Evolutionary conservation across 148 eudicot genomes (phyloP).

Genomic region (Cornus controversa): DNA sequence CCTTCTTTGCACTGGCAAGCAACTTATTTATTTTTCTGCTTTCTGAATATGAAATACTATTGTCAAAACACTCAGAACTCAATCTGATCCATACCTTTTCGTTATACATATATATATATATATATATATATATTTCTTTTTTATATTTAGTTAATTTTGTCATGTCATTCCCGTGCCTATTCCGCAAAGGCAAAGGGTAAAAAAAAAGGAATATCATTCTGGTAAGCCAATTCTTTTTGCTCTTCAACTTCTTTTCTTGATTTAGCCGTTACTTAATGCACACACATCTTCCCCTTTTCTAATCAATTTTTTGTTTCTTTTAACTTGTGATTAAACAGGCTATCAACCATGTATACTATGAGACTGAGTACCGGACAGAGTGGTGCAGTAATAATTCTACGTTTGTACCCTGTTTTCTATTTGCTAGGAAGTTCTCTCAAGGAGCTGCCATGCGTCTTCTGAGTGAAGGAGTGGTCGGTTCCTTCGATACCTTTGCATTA

Average conservation of each 20-base stretch:
- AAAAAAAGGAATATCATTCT: neutral
- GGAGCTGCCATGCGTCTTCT: conserved; percentile 95
- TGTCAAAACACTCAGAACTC: too few relatives aligned
- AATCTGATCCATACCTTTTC: too few relatives aligned
- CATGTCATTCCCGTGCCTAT: too few relatives aligned
- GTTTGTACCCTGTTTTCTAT: conserved; percentile 69
- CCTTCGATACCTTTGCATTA: conserved; percentile 31
- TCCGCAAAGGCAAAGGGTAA: too few relatives aligned
- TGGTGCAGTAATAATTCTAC: conserved; percentile 86
- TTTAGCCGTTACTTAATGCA: neutral
- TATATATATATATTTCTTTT: too few relatives aligned
- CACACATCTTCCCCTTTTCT: neutral
- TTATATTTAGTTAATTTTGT: too few relatives aligned
- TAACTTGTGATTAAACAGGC: conserved; percentile 41
- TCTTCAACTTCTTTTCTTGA: neutral
- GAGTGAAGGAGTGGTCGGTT: conserved; percentile 60
- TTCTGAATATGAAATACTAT: too few relatives aligned
- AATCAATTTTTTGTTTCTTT: neutral
- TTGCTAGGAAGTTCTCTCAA: conserved; percentile 83
- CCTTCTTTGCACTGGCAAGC: neutral
- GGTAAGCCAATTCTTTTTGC: neutral
- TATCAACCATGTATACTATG: conserved; percentile 76
- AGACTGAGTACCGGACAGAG: conserved; percentile 79
- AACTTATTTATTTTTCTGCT: too few relatives aligned
- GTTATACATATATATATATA: too few relatives aligned